Evolutionary conservation across 2,329 filamentous ascomycete genomes (phyloP).

Genomic region (Bipolaris sorokiniana): DNA sequence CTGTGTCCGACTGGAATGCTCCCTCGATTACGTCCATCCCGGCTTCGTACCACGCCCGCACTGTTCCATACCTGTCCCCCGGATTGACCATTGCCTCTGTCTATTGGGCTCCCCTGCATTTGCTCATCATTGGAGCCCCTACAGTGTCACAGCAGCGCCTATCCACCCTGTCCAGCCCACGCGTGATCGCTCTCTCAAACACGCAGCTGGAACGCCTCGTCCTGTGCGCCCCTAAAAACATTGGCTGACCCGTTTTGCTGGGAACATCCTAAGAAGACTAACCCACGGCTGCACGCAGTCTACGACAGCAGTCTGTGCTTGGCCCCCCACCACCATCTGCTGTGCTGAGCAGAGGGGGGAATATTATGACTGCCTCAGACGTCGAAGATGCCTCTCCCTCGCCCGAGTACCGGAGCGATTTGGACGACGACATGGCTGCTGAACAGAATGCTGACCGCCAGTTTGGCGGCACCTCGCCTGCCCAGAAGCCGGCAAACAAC

Average conservation of each 20-base stretch:
- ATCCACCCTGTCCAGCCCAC: slow-evolving; percentile 46
- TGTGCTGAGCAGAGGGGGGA: slow-evolving; percentile 33
- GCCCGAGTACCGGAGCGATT: slow-evolving; percentile 54
- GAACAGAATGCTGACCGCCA: slow-evolving; percentile 49
- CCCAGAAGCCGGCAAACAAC: slow-evolving; percentile 41
- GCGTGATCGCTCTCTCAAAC: slow-evolving; percentile 52
- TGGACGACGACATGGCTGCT: slow-evolving; percentile 53
- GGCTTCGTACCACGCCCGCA: slow-evolving; percentile 46
- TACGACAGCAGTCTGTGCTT: slow-evolving; percentile 45
- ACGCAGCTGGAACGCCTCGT: slow-evolving; percentile 48
- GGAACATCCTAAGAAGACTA: slow-evolving; percentile 40
- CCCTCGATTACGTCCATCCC: slow-evolving; percentile 47
- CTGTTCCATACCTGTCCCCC: slow-evolving; percentile 50
- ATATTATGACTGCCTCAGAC: slow-evolving; percentile 58
- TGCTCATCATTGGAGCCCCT: slow-evolving; percentile 36
- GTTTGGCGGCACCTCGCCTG: slow-evolving; percentile 44
- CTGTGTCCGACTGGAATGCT: slow-evolving; percentile 41
- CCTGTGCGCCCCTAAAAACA: slow-evolving; percentile 40
- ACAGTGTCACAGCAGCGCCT: slow-evolving; percentile 46
- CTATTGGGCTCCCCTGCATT: slow-evolving; percentile 25
- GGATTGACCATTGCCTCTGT: slow-evolving; percentile 38
- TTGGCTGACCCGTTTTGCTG: slow-evolving; percentile 48
- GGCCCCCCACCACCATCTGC: slow-evolving; percentile 26
- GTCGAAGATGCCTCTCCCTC: slow-evolving; percentile 56
- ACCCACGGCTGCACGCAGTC: slow-evolving; percentile 49